Evolutionary conservation across 495 filamentous ascomycete genomes (phyloP).

Genomic region (Lophiotrema nucula): DNA sequence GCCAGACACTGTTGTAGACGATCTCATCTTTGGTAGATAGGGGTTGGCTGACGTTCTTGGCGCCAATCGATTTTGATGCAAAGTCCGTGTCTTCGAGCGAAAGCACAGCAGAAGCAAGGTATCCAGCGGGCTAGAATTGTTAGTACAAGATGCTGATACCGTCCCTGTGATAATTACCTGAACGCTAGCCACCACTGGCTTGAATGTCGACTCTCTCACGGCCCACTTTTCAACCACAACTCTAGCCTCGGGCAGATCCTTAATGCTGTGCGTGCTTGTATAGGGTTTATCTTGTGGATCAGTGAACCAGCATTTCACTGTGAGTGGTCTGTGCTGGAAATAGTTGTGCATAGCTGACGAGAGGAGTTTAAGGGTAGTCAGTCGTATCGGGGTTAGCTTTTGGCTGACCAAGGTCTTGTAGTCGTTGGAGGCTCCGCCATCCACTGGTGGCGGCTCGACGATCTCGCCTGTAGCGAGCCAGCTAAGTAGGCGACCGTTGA

Average conservation of each 20-base stretch:
- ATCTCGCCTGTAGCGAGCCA: conserved; percentile 77
- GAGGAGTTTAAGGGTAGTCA: conserved; percentile 71
- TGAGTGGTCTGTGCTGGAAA: conserved; percentile 73
- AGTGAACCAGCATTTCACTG: conserved; percentile 82
- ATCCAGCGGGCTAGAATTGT: conserved; percentile 47
- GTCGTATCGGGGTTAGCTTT: conserved; percentile 68
- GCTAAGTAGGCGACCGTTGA: conserved; percentile 75
- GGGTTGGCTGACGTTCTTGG: conserved; percentile 43
- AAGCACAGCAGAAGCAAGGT: conserved; percentile 54
- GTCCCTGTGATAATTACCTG: conserved; percentile 1
- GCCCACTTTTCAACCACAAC: conserved; percentile 70
- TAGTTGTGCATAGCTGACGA: conserved; percentile 76
- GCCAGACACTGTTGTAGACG: conserved; percentile 73
- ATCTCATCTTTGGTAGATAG: conserved; percentile 58
- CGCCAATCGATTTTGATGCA: conserved; percentile 60
- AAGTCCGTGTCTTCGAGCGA: conserved; percentile 50
- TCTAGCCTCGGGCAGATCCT: conserved; percentile 59
- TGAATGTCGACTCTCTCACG: conserved; percentile 56
- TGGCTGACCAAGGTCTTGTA: conserved; percentile 75
- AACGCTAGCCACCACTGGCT: conserved; percentile 37
- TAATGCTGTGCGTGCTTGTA: conserved; percentile 58
- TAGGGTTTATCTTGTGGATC: conserved; percentile 47
- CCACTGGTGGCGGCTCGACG: conserved; percentile 71
- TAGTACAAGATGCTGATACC: not conserved
- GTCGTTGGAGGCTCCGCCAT: conserved; percentile 73